phyloP scores from a whole-genome alignment of 2,329 filamentous ascomycete genomes.

The Fusarium humuli region DNA sequence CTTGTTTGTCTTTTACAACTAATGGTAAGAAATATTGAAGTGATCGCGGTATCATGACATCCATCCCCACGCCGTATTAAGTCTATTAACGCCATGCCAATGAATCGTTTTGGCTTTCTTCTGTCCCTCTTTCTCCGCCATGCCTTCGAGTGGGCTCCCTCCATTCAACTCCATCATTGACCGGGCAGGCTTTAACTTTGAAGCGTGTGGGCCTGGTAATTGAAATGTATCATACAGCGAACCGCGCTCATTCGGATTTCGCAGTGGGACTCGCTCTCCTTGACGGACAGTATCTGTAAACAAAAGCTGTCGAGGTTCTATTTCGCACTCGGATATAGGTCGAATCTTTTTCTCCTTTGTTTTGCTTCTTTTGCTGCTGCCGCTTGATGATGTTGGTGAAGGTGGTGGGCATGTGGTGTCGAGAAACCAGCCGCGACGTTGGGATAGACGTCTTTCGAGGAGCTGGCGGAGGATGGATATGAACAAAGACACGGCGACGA shows the following conservation, averaged over 20 bases:
- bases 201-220: slow-evolving; percentile 34
- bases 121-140: slow-evolving; percentile 16
- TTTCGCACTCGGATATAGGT: slow-evolving; percentile 33
- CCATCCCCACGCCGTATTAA: slow-evolving; percentile 48
- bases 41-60: slow-evolving; percentile 40
- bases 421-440: slow-evolving; percentile 31
- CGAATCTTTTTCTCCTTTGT: not conserved
- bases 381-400: slow-evolving; percentile 9
- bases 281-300: slow-evolving; percentile 17
- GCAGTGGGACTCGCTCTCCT: slow-evolving; percentile 38
- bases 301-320: slow-evolving; percentile 34
- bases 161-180: slow-evolving; percentile 47
- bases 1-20: not conserved
- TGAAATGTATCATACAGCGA: slow-evolving; percentile 46
- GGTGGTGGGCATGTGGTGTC: slow-evolving; percentile 22
- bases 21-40: not conserved
- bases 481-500: slow-evolving; percentile 36
- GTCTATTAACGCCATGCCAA: slow-evolving; percentile 47
- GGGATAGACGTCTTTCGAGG: slow-evolving; percentile 23
- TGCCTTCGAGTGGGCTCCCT: slow-evolving; percentile 28
- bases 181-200: slow-evolving; percentile 35
- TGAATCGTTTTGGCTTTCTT: slow-evolving; percentile 44
- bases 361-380: slow-evolving; percentile 8
- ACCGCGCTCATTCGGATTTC: slow-evolving; percentile 24
- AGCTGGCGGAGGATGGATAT: slow-evolving; percentile 37